These are phyloP conservation scores for Pseudocercospora macadamiae DNA, from an alignment of 2,329 filamentous ascomycete genomes.

Conservation along the genomic window DNA sequence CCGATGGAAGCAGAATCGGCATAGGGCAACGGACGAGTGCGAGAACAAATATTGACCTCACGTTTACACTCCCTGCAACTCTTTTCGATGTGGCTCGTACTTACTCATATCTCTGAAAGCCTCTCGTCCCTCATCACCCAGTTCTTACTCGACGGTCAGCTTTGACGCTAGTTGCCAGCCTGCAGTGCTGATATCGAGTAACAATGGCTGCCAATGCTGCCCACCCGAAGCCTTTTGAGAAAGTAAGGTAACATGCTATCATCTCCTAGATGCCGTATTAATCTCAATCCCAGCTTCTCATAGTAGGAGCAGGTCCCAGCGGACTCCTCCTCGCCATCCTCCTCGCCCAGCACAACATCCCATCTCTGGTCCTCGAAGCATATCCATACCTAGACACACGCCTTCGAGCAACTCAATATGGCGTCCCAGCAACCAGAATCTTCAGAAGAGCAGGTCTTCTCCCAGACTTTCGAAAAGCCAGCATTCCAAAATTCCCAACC, in stretches of 20 bases:
- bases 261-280: background rate
- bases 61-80: no score
- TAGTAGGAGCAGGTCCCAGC: slow-evolving; percentile 37
- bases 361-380: slow-evolving; percentile 31
- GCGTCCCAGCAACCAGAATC: slow-evolving; percentile 45
- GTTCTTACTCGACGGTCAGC: no score
- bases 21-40: background rate
- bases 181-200: background rate
- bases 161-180: no score
- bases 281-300: slow-evolving; percentile 28
- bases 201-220: background rate
- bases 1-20: background rate
- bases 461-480: slow-evolving; percentile 38
- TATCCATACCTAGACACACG: slow-evolving; percentile 35
- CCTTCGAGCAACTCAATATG: slow-evolving; percentile 48
- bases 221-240: background rate
- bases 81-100: no score
- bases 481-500: slow-evolving; percentile 28
- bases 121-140: no score
- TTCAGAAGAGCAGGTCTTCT: slow-evolving; percentile 43
- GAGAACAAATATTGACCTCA: background rate
- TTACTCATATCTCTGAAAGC: no score
- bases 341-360: slow-evolving; percentile 29
- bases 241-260: background rate
- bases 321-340: slow-evolving; percentile 35